Conservation (phyloP, 2,329 filamentous ascomycete genomes). For the Penicillium hordei region DNA sequence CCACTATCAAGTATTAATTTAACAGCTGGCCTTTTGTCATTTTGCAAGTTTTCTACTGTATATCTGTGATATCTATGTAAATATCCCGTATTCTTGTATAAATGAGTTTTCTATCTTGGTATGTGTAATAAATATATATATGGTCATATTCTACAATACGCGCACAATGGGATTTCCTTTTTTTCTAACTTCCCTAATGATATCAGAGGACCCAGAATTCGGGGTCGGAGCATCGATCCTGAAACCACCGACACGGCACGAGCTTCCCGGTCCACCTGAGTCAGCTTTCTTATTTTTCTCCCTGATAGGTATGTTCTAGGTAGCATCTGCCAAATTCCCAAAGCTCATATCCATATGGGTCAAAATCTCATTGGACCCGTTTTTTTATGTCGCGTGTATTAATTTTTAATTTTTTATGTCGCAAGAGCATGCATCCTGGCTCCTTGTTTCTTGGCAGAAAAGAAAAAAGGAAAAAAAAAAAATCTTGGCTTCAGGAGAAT, state of each 20-base stretch:
- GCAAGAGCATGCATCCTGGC: background rate
- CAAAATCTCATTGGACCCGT: background rate
- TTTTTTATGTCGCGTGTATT: background rate
- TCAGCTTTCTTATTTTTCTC: slow-evolving; percentile 5
- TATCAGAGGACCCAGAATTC: slow-evolving; percentile 6
- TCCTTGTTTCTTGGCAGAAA: slow-evolving; percentile 6
- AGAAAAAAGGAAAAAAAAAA: background rate
- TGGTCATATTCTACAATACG: background rate
- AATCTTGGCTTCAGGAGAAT: slow-evolving; percentile 7
- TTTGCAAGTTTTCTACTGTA: no score
- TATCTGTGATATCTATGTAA: no score
- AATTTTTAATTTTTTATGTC: background rate
- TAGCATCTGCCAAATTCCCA: background rate
- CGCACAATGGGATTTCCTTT: background rate
- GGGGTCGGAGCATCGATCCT: slow-evolving; percentile 29
- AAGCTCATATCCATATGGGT: background rate
- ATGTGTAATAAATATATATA: no score
- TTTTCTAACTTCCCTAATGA: background rate
- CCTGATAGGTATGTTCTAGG: background rate
- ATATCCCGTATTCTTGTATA: background rate
- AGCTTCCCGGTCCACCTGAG: slow-evolving; percentile 23
- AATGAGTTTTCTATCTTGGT: background rate
- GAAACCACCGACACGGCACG: slow-evolving; percentile 32
- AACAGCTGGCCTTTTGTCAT: slow-evolving; percentile 2
- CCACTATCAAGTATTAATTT: background rate